A percentile compares a stretch with the other conserved stretches of the same genome.
Evolutionary conservation across 306 rosid species (phyloP).

Genomic region (Mimosa pudica): DNA sequence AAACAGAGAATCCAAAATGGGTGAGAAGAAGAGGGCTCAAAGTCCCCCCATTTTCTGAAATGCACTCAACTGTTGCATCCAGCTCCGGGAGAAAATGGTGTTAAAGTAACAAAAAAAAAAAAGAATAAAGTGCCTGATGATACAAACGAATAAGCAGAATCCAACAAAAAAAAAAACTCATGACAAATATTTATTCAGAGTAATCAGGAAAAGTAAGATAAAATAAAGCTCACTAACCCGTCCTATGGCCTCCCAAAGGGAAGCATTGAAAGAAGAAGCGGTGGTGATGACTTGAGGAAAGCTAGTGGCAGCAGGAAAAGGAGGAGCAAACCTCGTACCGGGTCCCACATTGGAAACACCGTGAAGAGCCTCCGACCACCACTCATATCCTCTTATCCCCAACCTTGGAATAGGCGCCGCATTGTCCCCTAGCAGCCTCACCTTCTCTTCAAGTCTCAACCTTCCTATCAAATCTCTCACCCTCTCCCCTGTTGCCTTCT

Average conservation of each 20-base stretch:
- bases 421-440: constrained; percentile 57
- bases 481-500: constrained; percentile 48
- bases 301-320: constrained; percentile 78
- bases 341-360: constrained; percentile 94
- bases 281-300: constrained; percentile 97
- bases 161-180: constrained; percentile 7
- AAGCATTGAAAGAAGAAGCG: constrained; percentile 86
- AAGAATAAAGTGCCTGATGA: neutral
- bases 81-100: neutral
- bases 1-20: neutral
- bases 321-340: constrained; percentile 63
- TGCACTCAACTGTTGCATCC: neutral
- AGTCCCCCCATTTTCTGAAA: neutral
- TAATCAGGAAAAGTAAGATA: neutral
- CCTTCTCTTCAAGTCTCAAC: constrained; percentile 78
- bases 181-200: neutral
- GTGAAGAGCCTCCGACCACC: constrained; percentile 99
- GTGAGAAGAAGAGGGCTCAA: neutral
- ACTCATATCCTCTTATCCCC: constrained; percentile 80
- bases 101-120: neutral
- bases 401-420: constrained; percentile 73
- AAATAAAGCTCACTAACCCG: constrained; percentile 52
- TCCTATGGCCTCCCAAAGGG: constrained; percentile 91
- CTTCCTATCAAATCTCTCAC: constrained; percentile 76
- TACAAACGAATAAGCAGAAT: neutral